Percentiles rank a stretch among this genome's conserved stretches.
Conservation (phyloP, 441 rosid species). For the Viola pubescens region DNA sequence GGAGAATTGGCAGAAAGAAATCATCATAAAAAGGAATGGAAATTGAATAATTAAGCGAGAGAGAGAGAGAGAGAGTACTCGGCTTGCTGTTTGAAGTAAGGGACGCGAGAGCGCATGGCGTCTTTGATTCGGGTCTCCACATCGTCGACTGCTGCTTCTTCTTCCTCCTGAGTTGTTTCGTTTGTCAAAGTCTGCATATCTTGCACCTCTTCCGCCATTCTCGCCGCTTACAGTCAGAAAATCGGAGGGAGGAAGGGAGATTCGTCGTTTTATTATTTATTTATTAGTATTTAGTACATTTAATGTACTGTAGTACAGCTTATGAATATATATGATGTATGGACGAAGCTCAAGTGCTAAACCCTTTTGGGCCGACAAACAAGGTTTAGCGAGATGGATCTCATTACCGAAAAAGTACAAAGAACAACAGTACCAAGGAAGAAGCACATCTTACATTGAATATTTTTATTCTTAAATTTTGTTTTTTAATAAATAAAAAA, state of each 20-base stretch:
- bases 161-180: neutral
- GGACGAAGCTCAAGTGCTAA: no score
- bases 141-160: slow-evolving; percentile 14
- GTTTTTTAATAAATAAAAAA: no score
- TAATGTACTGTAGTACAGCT: no score
- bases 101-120: slow-evolving; percentile 67
- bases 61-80: slow-evolving; percentile 33
- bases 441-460: no score
- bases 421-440: no score
- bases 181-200: slow-evolving; percentile 7
- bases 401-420: no score
- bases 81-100: slow-evolving; percentile 53
- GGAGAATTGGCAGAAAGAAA: neutral
- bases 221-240: neutral
- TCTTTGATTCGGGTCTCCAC: slow-evolving; percentile 49
- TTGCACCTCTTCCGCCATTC: slow-evolving; percentile 27
- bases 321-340: no score
- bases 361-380: no score
- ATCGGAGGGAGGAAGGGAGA: neutral
- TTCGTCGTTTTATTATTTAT: no score
- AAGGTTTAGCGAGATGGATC: no score
- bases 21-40: neutral
- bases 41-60: neutral
- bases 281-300: no score
- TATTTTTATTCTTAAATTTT: no score